Evolutionary conservation across 345 rosid species (phyloP).

Genomic region (Eucalyptus melliodora): DNA sequence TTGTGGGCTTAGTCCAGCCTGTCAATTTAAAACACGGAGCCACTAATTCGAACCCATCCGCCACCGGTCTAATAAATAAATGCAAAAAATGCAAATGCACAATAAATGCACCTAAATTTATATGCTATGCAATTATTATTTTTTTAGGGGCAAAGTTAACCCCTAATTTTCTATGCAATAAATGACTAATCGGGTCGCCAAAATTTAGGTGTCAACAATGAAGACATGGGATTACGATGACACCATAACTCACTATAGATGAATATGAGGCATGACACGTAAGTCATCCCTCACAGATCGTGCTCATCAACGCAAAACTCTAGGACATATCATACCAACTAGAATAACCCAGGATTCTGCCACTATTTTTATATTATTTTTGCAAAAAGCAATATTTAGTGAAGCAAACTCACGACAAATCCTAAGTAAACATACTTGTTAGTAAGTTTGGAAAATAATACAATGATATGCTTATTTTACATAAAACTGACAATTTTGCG

Average conservation of each 20-base stretch:
- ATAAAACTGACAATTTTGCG: background rate
- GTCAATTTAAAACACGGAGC: too few relatives aligned
- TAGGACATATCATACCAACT: background rate
- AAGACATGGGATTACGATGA: background rate
- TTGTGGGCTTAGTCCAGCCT: too few relatives aligned
- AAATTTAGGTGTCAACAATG: too few relatives aligned
- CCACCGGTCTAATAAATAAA: too few relatives aligned
- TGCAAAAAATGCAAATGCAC: too few relatives aligned
- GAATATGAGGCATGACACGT: background rate
- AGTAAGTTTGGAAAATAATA: background rate
- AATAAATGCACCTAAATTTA: too few relatives aligned
- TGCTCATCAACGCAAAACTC: background rate
- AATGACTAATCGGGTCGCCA: too few relatives aligned
- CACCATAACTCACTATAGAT: background rate
- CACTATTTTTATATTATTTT: background rate
- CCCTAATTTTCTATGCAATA: too few relatives aligned
- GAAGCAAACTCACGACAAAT: background rate
- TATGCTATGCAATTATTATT: too few relatives aligned
- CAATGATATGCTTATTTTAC: background rate
- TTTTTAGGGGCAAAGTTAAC: too few relatives aligned
- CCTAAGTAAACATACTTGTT: background rate
- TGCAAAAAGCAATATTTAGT: background rate
- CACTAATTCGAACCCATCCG: too few relatives aligned
- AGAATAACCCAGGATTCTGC: background rate
- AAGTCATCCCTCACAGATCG: background rate